Evolutionary conservation across 169 alveolate genomes (phyloP), one percentile per base, ranked within the genome.

Genomic region (Plasmodium yoelii): DNA sequence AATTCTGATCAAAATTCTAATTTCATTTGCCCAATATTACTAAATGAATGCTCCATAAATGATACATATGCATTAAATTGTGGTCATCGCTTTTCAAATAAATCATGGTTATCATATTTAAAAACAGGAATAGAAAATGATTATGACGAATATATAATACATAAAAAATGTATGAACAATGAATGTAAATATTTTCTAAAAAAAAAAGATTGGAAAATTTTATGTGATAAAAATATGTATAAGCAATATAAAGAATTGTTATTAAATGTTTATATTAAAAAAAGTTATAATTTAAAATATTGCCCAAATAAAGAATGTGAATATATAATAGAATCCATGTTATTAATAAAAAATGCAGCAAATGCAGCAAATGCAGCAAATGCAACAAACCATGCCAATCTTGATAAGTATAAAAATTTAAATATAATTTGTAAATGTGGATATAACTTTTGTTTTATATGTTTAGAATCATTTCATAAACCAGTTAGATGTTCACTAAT

Each of bases 31-130:
- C 88, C 88, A 6, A 28, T 77, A 5, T 26, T 77, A 51, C 46
- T 77, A n/a, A 39, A 39, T 42, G 70, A 77, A 42, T 77, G 42
- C 46, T 49, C 63, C 22, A 18, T 64, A 26, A 10, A 44, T 15
- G 73, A 77, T 44, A 77, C 88, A 26, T 56, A 77, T 46, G 69
- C 88, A 5, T 69, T 77, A 24, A 22, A 28, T 47, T 77, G 88
- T 68, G 88, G 88, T n/a, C 88, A 77, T 51, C 26, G 69, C 2
- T 77, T 49, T 19, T 77, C 88, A 18, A 77, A 77, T 28, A 69
- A 77, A 44, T 77, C 77, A 46, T 77, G 57, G 75, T 7, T 9
- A 77, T n/a, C 57, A 4, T 77, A 77, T 64, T 59, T 77, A 18
- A 53, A 63, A 77, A 77, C 69, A 19, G 51, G 77, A 51, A 13